Conservation (phyloP, 306 rosid species). For the Ormosia semicastrata region DNA sequence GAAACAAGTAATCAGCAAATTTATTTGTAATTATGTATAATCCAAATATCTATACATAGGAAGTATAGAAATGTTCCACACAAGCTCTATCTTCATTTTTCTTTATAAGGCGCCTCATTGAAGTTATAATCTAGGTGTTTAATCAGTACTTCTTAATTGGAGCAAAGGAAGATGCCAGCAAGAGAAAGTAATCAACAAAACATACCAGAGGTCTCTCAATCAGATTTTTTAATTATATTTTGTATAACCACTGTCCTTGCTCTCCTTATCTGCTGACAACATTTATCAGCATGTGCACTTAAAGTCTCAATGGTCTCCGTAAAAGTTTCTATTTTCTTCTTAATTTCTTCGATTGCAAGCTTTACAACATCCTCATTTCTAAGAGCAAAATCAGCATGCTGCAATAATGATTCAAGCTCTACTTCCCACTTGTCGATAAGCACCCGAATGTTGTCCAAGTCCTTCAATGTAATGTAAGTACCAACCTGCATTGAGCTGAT, state of each 20-base stretch:
- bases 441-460: slow-evolving; percentile 58
- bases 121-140: slow-evolving; percentile 19
- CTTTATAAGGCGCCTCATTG: not conserved
- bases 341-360: slow-evolving; percentile 74
- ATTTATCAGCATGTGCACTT: slow-evolving; percentile 61
- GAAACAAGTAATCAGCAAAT: slow-evolving; percentile 9
- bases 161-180: not conserved
- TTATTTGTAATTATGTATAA: not conserved
- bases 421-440: slow-evolving; percentile 51
- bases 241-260: slow-evolving; percentile 72
- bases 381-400: slow-evolving; percentile 63
- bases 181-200: slow-evolving; percentile 16
- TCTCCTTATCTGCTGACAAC: slow-evolving; percentile 56
- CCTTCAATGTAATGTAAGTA: slow-evolving; percentile 50
- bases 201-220: slow-evolving; percentile 32
- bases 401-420: slow-evolving; percentile 50
- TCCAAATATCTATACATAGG: not conserved
- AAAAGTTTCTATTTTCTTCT: slow-evolving; percentile 69
- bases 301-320: slow-evolving; percentile 53
- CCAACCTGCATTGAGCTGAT: slow-evolving; percentile 60
- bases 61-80: slow-evolving; percentile 4
- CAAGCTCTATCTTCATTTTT: slow-evolving; percentile 20
- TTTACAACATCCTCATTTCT: slow-evolving; percentile 64
- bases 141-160: slow-evolving; percentile 11
- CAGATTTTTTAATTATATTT: slow-evolving; percentile 49